These are phyloP conservation scores for Lachnellula subtilissima DNA, from an alignment of 2,329 filamentous ascomycete species.

Conservation along the genomic window DNA sequence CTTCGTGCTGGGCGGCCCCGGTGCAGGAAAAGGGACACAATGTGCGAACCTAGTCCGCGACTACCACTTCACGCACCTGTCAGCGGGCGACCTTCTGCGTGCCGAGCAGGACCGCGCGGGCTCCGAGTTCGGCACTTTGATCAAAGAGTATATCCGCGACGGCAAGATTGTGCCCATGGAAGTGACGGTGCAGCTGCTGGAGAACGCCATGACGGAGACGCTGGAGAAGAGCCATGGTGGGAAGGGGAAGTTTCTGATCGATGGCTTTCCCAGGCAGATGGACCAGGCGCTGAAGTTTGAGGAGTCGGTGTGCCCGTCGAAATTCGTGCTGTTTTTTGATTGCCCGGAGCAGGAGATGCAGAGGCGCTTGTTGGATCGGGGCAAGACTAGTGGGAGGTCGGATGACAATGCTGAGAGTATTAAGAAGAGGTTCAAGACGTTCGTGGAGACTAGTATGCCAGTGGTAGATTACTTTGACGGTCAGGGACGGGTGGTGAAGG, in stretches of 20 bases:
- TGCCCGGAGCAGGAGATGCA: slow-evolving; percentile 89
- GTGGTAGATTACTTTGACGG: slow-evolving; percentile 81
- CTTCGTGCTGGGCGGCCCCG: slow-evolving; percentile 93
- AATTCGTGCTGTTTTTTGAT: slow-evolving; percentile 89
- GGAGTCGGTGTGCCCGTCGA: slow-evolving; percentile 75
- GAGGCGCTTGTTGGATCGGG: slow-evolving; percentile 74
- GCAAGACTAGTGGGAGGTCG: slow-evolving; percentile 83
- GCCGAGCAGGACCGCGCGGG: slow-evolving; percentile 86
- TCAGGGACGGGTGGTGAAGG: slow-evolving; percentile 73
- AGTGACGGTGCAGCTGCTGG: slow-evolving; percentile 86
- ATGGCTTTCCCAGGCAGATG: slow-evolving; percentile 92
- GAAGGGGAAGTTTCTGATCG: slow-evolving; percentile 69
- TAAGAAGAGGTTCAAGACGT: slow-evolving; percentile 91
- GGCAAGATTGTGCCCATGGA: slow-evolving; percentile 98
- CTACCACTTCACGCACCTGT: slow-evolving; percentile 90
- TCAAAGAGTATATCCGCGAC: slow-evolving; percentile 88
- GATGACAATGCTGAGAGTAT: slow-evolving; percentile 97
- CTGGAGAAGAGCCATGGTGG: slow-evolving; percentile 46
- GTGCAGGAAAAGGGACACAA: slow-evolving; percentile 94
- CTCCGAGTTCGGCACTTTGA: slow-evolving; percentile 86
- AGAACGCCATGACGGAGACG: slow-evolving; percentile 81
- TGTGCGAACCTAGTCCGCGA: slow-evolving; percentile 81
- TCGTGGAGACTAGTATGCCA: slow-evolving; percentile 95
- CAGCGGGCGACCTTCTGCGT: slow-evolving; percentile 86
- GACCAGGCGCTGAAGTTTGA: slow-evolving; percentile 96